A percentile compares a stretch with the other conserved stretches of the same genome.
Conservation (phyloP, 768 basidiomycete species). For the Collybiopsis luxurians region DNA sequence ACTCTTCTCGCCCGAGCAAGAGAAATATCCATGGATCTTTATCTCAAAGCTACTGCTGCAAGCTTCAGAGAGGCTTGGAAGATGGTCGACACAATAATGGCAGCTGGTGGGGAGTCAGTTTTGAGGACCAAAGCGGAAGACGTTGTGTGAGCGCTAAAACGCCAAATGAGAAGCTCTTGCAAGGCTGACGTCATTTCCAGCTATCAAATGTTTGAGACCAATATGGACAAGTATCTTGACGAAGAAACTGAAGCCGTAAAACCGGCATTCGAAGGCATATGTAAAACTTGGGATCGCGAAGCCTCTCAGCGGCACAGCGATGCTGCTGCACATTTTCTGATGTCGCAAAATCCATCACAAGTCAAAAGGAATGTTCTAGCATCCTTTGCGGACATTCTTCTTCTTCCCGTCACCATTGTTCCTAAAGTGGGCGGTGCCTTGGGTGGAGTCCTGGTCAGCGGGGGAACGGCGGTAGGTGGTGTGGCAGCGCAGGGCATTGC, state of each 20-base stretch:
- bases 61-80: conserved; percentile 87
- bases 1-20: conserved; percentile 76
- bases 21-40: conserved; percentile 66
- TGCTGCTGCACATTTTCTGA: conserved; percentile 62
- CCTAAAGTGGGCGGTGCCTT: conserved; percentile 57
- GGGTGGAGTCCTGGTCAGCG: conserved; percentile 58
- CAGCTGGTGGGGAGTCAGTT: conserved; percentile 44
- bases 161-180: neutral
- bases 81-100: conserved; percentile 74
- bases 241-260: conserved; percentile 89
- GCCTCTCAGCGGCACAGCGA: conserved; percentile 14
- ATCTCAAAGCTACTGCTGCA: conserved; percentile 84
- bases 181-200: conserved; percentile 34
- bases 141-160: conserved; percentile 61
- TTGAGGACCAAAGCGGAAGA: conserved; percentile 67
- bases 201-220: conserved; percentile 91
- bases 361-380: conserved; percentile 92
- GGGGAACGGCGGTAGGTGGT: conserved; percentile 68
- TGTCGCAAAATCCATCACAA: conserved; percentile 83
- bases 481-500: conserved; percentile 82
- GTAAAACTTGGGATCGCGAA: conserved; percentile 76
- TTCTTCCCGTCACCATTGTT: conserved; percentile 95
- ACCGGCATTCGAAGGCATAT: conserved; percentile 67
- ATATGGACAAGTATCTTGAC: conserved; percentile 97
- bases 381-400: conserved; percentile 84